Base-by-base conservation (phyloP, 2,329 filamentous ascomycete genomes). In the Thielaviopsis euricoi region DNA sequence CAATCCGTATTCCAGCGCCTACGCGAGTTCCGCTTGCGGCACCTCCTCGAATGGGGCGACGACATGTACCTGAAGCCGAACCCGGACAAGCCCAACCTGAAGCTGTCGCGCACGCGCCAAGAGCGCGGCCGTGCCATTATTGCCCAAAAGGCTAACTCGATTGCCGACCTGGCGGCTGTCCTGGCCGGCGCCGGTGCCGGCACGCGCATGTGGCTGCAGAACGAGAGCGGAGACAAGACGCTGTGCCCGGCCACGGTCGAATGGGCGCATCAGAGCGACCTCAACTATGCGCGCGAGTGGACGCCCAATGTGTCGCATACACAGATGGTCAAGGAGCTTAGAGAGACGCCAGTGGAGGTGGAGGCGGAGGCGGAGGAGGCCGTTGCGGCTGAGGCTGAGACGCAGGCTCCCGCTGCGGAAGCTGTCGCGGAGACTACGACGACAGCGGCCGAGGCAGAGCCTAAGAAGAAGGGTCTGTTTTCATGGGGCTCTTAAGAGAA, bases 91-190 rank as follows among this genome's bases (percentile, higher is more conserved):
- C 62, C 63, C 59, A 65, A 70, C 58, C 66, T 70, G 62, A 67
- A 67, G 65, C 68, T 66, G 59, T 62, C 69, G 4, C 70, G 71
- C 22, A 69, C 61, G 61, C 70, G 67, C 57, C 63, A 66, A 58
- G 71, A 78, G 64, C 74, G 79, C 52, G 80, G 76, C 33, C 64
- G 67, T 53, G 73, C 71, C 40, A 70, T 86, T 56, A 80, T 79
- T 66, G 74, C 81, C 65, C 81, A 85, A 69, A 78, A 76, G 67
- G 73, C 74, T 56, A 84, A 83, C 66, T 71, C 74, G 13, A 72
- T 86, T 53, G 82, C 82, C 58, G 82, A 86, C 67, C 73, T 86
- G 62, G 81, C 82, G 0, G 76, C 74, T 22, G 76, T 81, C 22
- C 72, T 83, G 56, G 70, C 68, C 7, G 79, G 79, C 4, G 62